Evolutionary conservation across 306 rosid genomes (phyloP).

Genomic region (Medicago arabica): DNA sequence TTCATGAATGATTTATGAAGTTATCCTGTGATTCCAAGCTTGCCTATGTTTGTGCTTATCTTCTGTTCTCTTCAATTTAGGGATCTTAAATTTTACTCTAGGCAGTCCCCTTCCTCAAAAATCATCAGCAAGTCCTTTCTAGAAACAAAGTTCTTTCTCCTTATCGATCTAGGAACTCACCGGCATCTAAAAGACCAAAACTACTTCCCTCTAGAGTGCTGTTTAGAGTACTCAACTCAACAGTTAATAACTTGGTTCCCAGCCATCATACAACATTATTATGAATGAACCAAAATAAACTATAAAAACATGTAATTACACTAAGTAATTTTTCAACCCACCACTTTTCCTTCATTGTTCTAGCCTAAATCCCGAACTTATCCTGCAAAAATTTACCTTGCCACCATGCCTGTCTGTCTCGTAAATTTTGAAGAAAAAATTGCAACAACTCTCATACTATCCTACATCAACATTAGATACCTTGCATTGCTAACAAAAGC

Average conservation of each 20-base stretch:
- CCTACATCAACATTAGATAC: constrained; percentile 13
- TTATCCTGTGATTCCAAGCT: not conserved
- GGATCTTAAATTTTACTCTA: not conserved
- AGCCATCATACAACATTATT: constrained; percentile 12
- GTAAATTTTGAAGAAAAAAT: not conserved
- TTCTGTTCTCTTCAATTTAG: not conserved
- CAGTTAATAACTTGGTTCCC: constrained; percentile 7
- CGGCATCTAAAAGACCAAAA: not conserved
- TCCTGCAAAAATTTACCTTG: not conserved
- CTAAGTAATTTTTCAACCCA: constrained; percentile 20
- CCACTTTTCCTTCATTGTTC: constrained; percentile 25
- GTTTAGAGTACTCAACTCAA: constrained; percentile 33
- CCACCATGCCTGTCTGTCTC: not conserved
- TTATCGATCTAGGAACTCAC: constrained; percentile 11
- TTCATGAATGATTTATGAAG: constrained; percentile 26
- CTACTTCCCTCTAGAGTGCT: not conserved
- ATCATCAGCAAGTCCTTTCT: not conserved
- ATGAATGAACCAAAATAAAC: constrained; percentile 7
- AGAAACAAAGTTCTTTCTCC: constrained; percentile 29
- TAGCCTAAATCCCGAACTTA: constrained; percentile 2
- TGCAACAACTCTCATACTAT: constrained; percentile 11
- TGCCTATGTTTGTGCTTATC: not conserved
- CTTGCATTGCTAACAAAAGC: constrained; percentile 6
- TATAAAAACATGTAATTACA: not conserved
- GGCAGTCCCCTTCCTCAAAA: constrained; percentile 24